Base-by-base conservation (phyloP, 2,329 filamentous ascomycete species). In the Hypoxylon sp. region DNA sequence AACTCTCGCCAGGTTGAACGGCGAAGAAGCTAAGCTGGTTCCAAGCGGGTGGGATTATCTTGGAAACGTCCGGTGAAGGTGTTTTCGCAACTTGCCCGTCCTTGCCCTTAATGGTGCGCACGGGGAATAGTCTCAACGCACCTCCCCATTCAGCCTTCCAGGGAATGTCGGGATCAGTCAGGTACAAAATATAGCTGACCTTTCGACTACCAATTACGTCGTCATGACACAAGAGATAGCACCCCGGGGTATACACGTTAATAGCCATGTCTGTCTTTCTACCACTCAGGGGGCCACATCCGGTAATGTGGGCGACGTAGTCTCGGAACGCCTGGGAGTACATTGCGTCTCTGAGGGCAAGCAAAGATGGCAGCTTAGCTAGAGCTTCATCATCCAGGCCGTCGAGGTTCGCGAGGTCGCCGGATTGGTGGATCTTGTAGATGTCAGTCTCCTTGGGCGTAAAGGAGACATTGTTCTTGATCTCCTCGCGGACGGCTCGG, bases 381-480 rank as follows among this genome's bases (percentile, higher is more conserved):
- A 98, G 87, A 5, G 94, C 94, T 6, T 91, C 90, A 78, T 97
- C 91, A 69, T 97, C 93, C 47, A 99, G 88, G 24, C 96, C 96
- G 81, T 98, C 95, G 65, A 99, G 89, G 81, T 99, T 99, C 51
- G 96, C 96, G 35, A 99, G 87, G 80, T 99, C 96, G 72, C 96
- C 96, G 3, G 95, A 98, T 84, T 99, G 96, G 86, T 98, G 94
- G 78, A 99, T 98, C 82, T 97, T 97, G 88, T 99, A 99, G 75
- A 99, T 99, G 80, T 99, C 96, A 52, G 96, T 99, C 82, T 99
- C 96, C 81, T 99, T 99, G 75, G 94, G 94, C 11, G 96, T 98
- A 83, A 99, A 99, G 73, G 93, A 91, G 73, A 99, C 92, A 78
- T 97, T 94, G 73, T 92, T 87, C 80, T 91, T 91, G 80, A 98